Conservation (phyloP, 2,329 filamentous ascomycete species). For the Pleomassaria siparia region DNA sequence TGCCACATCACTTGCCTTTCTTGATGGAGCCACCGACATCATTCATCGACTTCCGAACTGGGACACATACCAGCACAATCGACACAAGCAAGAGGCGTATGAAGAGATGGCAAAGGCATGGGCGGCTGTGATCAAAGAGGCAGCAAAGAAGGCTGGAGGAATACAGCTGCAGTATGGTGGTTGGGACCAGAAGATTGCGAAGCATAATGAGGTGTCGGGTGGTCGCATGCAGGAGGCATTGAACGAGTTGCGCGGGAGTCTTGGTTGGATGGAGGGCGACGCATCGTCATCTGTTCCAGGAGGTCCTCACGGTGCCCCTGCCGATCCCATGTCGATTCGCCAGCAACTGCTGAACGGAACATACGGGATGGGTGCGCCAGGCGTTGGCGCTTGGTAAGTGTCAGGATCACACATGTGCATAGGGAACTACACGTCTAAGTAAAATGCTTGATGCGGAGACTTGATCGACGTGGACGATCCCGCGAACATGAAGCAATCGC, state of each 20-base stretch:
- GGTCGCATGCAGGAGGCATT: slow-evolving; percentile 81
- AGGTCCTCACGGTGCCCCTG: slow-evolving; percentile 14
- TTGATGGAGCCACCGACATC: slow-evolving; percentile 86
- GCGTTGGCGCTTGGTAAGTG: slow-evolving; percentile 58
- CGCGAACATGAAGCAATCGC: background rate
- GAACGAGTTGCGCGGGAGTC: slow-evolving; percentile 69
- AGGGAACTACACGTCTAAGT: background rate
- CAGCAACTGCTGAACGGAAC: slow-evolving; percentile 58
- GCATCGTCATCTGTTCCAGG: slow-evolving; percentile 17
- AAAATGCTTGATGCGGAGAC: background rate
- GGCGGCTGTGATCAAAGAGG: slow-evolving; percentile 87
- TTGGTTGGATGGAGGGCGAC: slow-evolving; percentile 73
- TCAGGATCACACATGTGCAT: background rate
- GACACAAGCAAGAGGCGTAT: slow-evolving; percentile 94
- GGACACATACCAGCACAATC: slow-evolving; percentile 83
- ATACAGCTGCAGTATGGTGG: slow-evolving; percentile 86
- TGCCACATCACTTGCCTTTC: slow-evolving; percentile 79
- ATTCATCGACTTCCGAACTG: slow-evolving; percentile 89
- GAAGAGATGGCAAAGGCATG: slow-evolving; percentile 94
- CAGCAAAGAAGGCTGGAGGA: slow-evolving; percentile 85
- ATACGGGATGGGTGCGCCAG: slow-evolving; percentile 56
- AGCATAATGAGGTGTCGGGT: slow-evolving; percentile 84
- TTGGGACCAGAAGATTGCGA: slow-evolving; percentile 85
- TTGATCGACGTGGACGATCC: background rate
- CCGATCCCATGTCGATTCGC: slow-evolving; percentile 39